Conservation (phyloP, 208 protist genomes). For the Leishmania guyanensis region DNA sequence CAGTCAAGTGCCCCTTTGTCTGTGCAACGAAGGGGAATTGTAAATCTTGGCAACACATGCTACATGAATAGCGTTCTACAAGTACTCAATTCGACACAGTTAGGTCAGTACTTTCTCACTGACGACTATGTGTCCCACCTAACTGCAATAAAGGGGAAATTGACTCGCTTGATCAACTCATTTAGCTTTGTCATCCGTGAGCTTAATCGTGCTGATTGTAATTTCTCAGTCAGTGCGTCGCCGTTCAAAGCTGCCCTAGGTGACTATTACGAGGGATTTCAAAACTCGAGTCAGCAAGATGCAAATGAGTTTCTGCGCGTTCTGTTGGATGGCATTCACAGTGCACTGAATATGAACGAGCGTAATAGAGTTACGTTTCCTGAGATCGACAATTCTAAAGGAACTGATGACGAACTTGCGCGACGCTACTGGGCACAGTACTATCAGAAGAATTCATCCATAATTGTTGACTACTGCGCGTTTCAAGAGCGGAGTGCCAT, state of each 20-base stretch:
- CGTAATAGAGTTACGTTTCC: constrained; percentile 23
- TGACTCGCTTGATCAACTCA: constrained; percentile 44
- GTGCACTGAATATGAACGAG: constrained; percentile 82
- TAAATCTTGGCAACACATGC: constrained; percentile 94
- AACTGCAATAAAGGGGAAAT: constrained; percentile 34
- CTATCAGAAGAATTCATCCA: constrained; percentile 84
- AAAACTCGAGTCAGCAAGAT: constrained; percentile 87
- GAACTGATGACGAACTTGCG: constrained; percentile 78
- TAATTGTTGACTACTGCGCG: constrained; percentile 89
- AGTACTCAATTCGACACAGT: constrained; percentile 72
- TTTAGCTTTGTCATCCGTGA: constrained; percentile 87
- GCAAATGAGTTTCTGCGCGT: constrained; percentile 93
- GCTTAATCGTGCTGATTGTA: constrained; percentile 53
- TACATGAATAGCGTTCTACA: constrained; percentile 94
- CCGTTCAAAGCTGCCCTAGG: constrained; percentile 82
- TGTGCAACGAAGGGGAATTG: constrained; percentile 63
- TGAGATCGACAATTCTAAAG: constrained; percentile 77
- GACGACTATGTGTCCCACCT: constrained; percentile 66
- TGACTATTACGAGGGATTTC: constrained; percentile 69
- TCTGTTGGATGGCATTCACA: constrained; percentile 92
- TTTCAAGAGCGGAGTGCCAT: constrained; percentile 85
- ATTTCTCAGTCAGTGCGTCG: constrained; percentile 73
- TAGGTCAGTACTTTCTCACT: constrained; percentile 91
- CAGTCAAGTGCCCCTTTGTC: constrained; percentile 13
- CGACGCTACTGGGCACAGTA: constrained; percentile 80